Conservation (phyloP, 768 basidiomycete genomes). For the Lactarius deliciosus region DNA sequence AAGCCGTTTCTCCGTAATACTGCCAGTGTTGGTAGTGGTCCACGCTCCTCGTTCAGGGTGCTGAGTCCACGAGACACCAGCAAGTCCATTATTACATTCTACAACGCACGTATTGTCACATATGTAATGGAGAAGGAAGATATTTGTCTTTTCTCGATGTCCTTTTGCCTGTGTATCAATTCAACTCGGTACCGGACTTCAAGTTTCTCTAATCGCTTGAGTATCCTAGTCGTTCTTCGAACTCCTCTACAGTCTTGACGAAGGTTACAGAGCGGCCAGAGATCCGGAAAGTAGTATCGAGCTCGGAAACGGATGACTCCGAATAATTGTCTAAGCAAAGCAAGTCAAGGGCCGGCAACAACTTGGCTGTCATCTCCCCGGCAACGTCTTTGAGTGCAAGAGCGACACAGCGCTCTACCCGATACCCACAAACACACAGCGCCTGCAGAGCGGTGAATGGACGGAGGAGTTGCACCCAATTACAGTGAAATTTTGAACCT, state of each 20-base stretch:
- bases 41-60: too few relatives aligned
- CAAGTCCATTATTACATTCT: too few relatives aligned
- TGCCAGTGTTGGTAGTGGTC: too few relatives aligned
- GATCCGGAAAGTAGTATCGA: not conserved
- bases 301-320: not conserved
- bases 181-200: too few relatives aligned
- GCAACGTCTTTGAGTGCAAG: not conserved
- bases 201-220: not conserved
- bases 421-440: not conserved
- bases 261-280: not conserved
- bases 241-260: not conserved
- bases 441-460: not conserved
- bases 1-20: too few relatives aligned
- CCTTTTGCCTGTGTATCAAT: too few relatives aligned
- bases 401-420: not conserved
- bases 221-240: not conserved
- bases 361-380: not conserved
- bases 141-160: too few relatives aligned
- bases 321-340: not conserved
- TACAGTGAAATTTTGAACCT: not conserved
- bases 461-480: not conserved
- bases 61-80: too few relatives aligned
- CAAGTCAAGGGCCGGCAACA: not conserved
- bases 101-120: too few relatives aligned
- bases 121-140: too few relatives aligned